phyloP scores from a whole-genome alignment of 1,284 basidiomycete species.

The Tilletia indica region DNA sequence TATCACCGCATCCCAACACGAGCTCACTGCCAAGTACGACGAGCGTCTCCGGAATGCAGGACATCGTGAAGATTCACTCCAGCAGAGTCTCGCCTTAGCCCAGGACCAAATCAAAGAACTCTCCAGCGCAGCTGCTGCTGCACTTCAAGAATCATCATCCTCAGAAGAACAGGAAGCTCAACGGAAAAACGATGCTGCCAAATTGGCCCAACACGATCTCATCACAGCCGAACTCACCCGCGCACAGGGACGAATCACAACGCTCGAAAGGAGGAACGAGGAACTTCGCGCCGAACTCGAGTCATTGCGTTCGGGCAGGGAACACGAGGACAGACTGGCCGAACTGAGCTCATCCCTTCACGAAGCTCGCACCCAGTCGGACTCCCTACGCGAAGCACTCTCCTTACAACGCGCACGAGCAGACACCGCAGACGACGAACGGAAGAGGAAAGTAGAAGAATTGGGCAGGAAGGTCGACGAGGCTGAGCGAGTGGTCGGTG shows the following conservation, averaged over 20 bases:
- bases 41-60: conserved; percentile 92
- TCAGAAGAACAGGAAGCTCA: conserved; percentile 67
- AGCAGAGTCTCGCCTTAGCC: conserved; percentile 77
- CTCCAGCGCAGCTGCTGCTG: conserved; percentile 77
- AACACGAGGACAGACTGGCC: conserved; percentile 71
- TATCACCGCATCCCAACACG: conserved; percentile 84
- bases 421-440: neutral
- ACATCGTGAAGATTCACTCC: conserved; percentile 86
- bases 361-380: conserved; percentile 15
- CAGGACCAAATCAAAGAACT: conserved; percentile 86
- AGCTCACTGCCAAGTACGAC: conserved; percentile 91
- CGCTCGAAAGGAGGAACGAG: conserved; percentile 89
- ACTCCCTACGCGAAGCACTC: conserved; percentile 4
- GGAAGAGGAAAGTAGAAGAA: neutral
- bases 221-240: conserved; percentile 86
- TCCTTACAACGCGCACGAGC: neutral
- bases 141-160: conserved; percentile 64
- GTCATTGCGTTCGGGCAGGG: conserved; percentile 74
- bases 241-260: conserved; percentile 84
- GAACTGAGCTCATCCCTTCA: conserved; percentile 15
- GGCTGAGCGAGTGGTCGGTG: conserved; percentile 2
- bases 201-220: conserved; percentile 64
- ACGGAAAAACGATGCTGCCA: conserved; percentile 57
- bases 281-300: conserved; percentile 89
- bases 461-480: conserved; percentile 56